Evolutionary conservation across 2,329 filamentous ascomycete genomes (phyloP).

Genomic region (Microdochium nivale): DNA sequence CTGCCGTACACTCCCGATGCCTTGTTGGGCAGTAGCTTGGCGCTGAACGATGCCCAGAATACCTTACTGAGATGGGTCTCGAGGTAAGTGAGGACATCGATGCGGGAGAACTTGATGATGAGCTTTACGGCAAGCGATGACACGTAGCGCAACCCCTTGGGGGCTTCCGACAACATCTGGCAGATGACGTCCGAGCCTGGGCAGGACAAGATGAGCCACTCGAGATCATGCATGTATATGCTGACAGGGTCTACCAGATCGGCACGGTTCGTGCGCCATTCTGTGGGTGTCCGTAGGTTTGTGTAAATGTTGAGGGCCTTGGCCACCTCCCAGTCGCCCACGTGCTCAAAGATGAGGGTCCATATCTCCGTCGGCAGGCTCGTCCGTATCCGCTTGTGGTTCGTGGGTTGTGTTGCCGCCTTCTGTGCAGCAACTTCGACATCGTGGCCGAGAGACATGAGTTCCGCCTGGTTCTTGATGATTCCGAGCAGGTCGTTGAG

Average conservation of each 20-base stretch:
- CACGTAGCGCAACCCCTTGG: slow-evolving; percentile 60
- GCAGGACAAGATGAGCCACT: slow-evolving; percentile 74
- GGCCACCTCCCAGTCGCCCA: slow-evolving; percentile 86
- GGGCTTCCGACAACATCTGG: slow-evolving; percentile 61
- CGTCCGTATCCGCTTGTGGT: slow-evolving; percentile 25
- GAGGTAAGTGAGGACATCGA: slow-evolving; percentile 66
- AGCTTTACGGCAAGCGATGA: slow-evolving; percentile 78
- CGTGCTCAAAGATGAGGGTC: slow-evolving; percentile 77
- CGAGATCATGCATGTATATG: slow-evolving; percentile 68
- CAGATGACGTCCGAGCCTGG: slow-evolving; percentile 59
- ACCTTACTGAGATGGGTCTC: slow-evolving; percentile 59
- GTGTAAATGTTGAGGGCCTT: slow-evolving; percentile 74
- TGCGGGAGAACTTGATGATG: slow-evolving; percentile 84
- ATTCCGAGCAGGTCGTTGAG: slow-evolving; percentile 66
- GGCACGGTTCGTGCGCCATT: slow-evolving; percentile 17
- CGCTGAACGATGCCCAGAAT: slow-evolving; percentile 73
- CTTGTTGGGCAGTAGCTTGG: slow-evolving; percentile 77
- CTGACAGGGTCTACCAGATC: slow-evolving; percentile 51
- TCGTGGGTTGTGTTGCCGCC: slow-evolving; percentile 24
- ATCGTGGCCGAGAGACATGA: slow-evolving; percentile 65
- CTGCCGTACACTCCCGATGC: slow-evolving; percentile 81
- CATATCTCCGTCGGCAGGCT: slow-evolving; percentile 77
- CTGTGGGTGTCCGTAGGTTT: slow-evolving; percentile 60
- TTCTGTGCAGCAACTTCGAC: slow-evolving; percentile 46
- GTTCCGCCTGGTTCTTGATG: slow-evolving; percentile 68